phyloP scores from a whole-genome alignment of 306 rosid species.

The Medicago truncatula region MtrunA17r5.0-ANR NC_053045.1:36329001-36329500 shows the following conservation, averaged over 20 bases:
- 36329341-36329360: constrained; percentile 18
- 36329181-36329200: constrained; percentile 23
- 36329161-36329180: constrained; percentile 30
- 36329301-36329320: constrained; percentile 19
- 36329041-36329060: constrained; percentile 12
- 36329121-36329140: constrained; percentile 21
- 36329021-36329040: neutral
- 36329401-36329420: constrained; percentile 17
- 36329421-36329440: constrained; percentile 22
- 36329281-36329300: constrained; percentile 22
- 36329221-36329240: constrained; percentile 20
- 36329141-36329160: neutral
- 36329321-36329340: constrained; percentile 29
- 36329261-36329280: constrained; percentile 17
- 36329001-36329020: neutral
- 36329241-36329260: constrained; percentile 18
- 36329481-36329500: constrained; percentile 26
- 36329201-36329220: neutral
- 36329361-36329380: constrained; percentile 26
- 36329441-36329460: constrained; percentile 27
- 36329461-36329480: constrained; percentile 32
- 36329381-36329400: constrained; percentile 15
- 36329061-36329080: constrained; percentile 16
- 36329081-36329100: constrained; percentile 19
- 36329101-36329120: constrained; percentile 1